A percentile compares a stretch with the other conserved stretches of the same genome.
Evolutionary conservation across 192 early-diverging fungal species (phyloP).

Genomic region (Dimargaris cristalligena): DNA sequence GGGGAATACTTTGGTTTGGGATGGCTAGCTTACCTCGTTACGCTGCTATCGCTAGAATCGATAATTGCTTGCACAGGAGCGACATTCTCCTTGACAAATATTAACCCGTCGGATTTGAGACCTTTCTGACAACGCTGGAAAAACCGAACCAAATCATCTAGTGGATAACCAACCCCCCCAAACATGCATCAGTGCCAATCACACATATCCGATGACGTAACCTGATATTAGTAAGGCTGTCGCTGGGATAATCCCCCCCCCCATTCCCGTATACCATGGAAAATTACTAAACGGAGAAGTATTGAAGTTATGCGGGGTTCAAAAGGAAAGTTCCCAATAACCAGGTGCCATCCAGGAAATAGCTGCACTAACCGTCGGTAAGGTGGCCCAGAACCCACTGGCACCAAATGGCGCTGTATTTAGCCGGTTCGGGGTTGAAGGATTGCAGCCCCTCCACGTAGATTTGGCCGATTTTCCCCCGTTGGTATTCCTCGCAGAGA

Average conservation of each 20-base stretch:
- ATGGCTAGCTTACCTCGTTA: constrained; percentile 33
- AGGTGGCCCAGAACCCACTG: constrained; percentile 95
- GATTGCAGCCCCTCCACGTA: constrained; percentile 66
- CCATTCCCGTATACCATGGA: background rate
- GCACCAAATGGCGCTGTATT: constrained; percentile 93
- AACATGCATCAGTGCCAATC: background rate
- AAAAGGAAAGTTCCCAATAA: too few species aligned
- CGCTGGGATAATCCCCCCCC: background rate
- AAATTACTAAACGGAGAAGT: background rate
- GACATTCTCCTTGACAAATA: constrained; percentile 90
- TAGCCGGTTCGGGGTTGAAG: constrained; percentile 42
- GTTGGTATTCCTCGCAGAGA: constrained; percentile 34
- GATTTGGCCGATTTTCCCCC: constrained; percentile 44
- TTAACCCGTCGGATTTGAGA: constrained; percentile 45
- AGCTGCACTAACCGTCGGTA: constrained; percentile 47
- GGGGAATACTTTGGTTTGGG: constrained; percentile 8
- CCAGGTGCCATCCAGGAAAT: too few species aligned
- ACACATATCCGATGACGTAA: background rate
- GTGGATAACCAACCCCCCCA: background rate
- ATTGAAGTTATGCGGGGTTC: background rate
- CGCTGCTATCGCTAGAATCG: constrained; percentile 70
- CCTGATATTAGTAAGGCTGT: background rate
- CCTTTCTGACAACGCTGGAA: constrained; percentile 58
- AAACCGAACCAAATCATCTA: constrained; percentile 70
- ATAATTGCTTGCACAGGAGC: constrained; percentile 40